Evolutionary conservation across 1,139 yeast genomes (phyloP), one percentile per base, ranked within the genome.

Genomic region (Groenewaldozyma auringiensis): DNA sequence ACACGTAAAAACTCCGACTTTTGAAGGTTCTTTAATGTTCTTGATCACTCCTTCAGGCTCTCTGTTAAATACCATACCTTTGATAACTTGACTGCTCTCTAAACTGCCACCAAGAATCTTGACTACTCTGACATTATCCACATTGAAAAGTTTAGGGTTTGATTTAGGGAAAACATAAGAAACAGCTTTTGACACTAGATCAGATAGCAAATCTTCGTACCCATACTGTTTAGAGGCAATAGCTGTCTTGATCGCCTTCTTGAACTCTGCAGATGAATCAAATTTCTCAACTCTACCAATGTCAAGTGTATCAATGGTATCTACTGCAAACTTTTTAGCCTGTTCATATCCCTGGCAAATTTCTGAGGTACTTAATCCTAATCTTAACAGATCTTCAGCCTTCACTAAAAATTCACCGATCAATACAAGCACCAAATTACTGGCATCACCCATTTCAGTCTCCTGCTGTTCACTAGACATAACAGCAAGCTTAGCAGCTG

Each of bases 391-490:
- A 62, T 83, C 84, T 64, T 88, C 95, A 40, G 95, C 86, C 51
- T 83, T 79, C 57, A 81, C 82, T 55, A 89, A 73, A 48, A 89
- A 70, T 64, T 89, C 96, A 42, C 96, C 96, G n/a, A 97, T 96
- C 54, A 92, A 67, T 40, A 82, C 75, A 56, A 82, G 67, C 35
- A 83, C 89, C 46, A 81, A 68, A 61, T 81, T 82, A 3, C 88
- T 79, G 50, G 82, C 81, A 61, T 82, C 92, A 46, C 89, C 92
- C 79, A 80, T 75, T 64, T 92, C 98, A 56, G 81, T 76, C 64
- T 92, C 96, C 68, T 92, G 98, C 69, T 92, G 98, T 62, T 89
- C 87, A 18, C 95, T 81, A 21, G 97, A 96, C 96, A 88, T 87
- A 49, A 92, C 94, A 53, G 92, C 76, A 41, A 92, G 79, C 67